Percentiles rank a stretch among this genome's conserved stretches.
Conservation (phyloP, 75 land plant species). For the Picea sitchensis region DNA sequence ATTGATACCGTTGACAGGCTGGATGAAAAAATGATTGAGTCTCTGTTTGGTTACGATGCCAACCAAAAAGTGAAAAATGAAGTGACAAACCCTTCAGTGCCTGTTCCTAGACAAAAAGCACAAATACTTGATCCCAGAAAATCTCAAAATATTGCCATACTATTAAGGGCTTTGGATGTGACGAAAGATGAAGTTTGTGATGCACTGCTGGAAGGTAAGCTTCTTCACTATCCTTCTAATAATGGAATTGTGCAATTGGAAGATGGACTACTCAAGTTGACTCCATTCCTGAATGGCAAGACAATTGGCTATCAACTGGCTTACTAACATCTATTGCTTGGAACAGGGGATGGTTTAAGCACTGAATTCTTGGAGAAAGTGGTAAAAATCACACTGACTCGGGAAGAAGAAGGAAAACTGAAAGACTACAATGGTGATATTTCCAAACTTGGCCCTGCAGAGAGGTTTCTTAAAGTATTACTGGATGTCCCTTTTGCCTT, state of each 20-base stretch:
- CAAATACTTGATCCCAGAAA: slow-evolving; percentile 93
- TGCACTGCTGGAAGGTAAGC: slow-evolving; percentile 83
- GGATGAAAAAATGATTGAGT: slow-evolving; percentile 79
- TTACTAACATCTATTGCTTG: not conserved
- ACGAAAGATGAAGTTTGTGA: slow-evolving; percentile 80
- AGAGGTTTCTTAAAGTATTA: slow-evolving; percentile 55
- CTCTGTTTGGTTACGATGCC: slow-evolving; percentile 65
- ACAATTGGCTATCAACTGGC: not conserved
- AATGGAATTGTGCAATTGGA: not conserved
- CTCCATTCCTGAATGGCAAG: not conserved
- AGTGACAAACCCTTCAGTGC: slow-evolving; percentile 25
- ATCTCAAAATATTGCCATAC: slow-evolving; percentile 93
- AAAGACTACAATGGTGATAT: slow-evolving; percentile 36
- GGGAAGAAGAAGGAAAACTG: slow-evolving; percentile 57
- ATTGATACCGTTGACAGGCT: slow-evolving; percentile 41
- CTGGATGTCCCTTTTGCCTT: slow-evolving; percentile 69
- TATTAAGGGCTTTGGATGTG: slow-evolving; percentile 84
- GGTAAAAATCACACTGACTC: slow-evolving; percentile 60
- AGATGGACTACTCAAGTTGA: not conserved
- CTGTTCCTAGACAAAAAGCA: slow-evolving; percentile 36
- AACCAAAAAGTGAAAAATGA: slow-evolving; percentile 35
- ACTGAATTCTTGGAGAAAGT: slow-evolving; percentile 55
- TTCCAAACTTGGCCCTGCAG: slow-evolving; percentile 65
- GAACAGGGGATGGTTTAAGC: slow-evolving; percentile 38
- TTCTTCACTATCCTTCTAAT: not conserved